phyloP scores from a whole-genome alignment of 306 rosid species.

The Cicer arietinum region DNA sequence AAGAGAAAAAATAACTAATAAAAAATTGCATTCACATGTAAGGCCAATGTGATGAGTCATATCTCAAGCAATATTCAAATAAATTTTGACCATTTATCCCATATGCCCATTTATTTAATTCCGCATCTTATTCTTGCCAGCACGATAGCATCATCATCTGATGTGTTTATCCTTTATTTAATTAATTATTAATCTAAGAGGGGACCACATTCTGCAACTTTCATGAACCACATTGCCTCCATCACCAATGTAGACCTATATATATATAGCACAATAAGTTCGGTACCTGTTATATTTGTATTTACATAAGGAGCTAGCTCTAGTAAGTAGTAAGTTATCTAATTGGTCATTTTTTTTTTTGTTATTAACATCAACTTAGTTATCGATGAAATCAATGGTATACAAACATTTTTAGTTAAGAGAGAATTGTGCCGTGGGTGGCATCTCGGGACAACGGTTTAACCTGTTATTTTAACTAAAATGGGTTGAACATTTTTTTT shows the following conservation, averaged over 20 bases:
- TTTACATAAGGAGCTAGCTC: slow-evolving; percentile 5
- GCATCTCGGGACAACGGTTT: too few species aligned
- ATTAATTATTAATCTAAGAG: neutral
- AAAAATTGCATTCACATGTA: neutral
- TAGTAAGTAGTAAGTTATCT: neutral
- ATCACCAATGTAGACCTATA: slow-evolving; percentile 32
- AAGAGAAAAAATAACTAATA: neutral
- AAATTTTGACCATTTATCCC: neutral
- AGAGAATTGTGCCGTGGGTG: neutral
- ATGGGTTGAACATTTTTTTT: too few species aligned
- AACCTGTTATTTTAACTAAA: too few species aligned
- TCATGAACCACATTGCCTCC: neutral
- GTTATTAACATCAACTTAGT: slow-evolving; percentile 20
- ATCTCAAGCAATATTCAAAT: neutral
- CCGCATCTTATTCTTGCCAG: neutral
- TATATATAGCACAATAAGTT: slow-evolving; percentile 12
- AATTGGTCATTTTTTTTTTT: neutral
- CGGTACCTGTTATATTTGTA: neutral
- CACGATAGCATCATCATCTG: slow-evolving; percentile 21
- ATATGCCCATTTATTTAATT: neutral
- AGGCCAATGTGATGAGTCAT: slow-evolving; percentile 13
- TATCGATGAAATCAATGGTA: slow-evolving; percentile 56
- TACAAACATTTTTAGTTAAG: neutral
- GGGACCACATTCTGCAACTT: slow-evolving; percentile 37
- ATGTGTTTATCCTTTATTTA: neutral